These are phyloP conservation scores for Phanerodontia chrysosporium DNA, from an alignment of 768 basidiomycete species.

Conservation along the genomic window DNA sequence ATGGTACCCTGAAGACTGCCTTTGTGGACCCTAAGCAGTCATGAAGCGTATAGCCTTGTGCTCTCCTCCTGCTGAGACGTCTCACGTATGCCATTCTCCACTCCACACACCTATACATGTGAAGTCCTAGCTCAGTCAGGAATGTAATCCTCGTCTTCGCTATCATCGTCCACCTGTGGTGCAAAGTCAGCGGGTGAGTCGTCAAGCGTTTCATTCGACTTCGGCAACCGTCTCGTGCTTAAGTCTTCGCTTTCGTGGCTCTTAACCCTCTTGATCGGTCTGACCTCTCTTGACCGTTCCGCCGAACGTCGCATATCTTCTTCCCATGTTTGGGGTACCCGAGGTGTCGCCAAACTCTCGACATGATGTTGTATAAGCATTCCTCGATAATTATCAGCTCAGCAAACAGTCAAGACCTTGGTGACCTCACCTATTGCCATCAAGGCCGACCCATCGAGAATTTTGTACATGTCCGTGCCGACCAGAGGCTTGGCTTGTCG, in stretches of 20 bases:
- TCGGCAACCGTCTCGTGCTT: not conserved
- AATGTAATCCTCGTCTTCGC: slow-evolving; percentile 1
- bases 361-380: slow-evolving; percentile 70
- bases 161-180: not conserved
- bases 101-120: not conserved
- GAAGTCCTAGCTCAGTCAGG: not conserved
- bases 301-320: slow-evolving; percentile 23
- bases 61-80: too few species aligned
- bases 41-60: not conserved
- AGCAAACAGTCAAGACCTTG: not conserved
- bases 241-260: not conserved
- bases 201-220: not conserved
- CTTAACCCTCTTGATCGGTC: not conserved
- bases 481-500: slow-evolving; percentile 4
- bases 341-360: slow-evolving; percentile 35
- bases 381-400: slow-evolving; percentile 33
- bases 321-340: slow-evolving; percentile 45
- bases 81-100: too few species aligned
- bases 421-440: slow-evolving; percentile 55
- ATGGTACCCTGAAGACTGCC: slow-evolving; percentile 49
- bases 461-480: slow-evolving; percentile 66
- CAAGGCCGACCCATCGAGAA: slow-evolving; percentile 68
- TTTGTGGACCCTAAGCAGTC: slow-evolving; percentile 4
- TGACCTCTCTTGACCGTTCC: not conserved
- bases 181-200: not conserved